phyloP scores from a whole-genome alignment of 805 yeast genomes.

The Kuraishia ogatae region DNA sequence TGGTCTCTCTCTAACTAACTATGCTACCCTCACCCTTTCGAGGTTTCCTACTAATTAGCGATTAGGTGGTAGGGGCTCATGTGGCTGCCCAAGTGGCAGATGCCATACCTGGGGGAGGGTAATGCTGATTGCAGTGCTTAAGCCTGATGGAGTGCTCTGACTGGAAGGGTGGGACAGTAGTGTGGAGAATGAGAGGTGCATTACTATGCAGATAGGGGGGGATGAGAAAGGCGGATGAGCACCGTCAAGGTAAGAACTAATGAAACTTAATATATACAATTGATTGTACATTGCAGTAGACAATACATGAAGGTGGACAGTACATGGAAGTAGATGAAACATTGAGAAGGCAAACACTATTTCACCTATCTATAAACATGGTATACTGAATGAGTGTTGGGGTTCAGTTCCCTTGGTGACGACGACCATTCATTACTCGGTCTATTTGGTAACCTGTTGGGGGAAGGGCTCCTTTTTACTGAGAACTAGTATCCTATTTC shows the following conservation, averaged over 20 bases:
- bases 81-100: not conserved
- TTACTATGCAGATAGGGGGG: not conserved
- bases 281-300: too few species aligned
- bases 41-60: not conserved
- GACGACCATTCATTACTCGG: not conserved
- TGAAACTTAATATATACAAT: too few species aligned
- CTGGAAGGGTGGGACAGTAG: not conserved
- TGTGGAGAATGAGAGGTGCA: not conserved
- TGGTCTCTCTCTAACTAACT: not conserved
- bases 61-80: not conserved
- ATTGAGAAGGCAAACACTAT: too few species aligned
- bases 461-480: slow-evolving; percentile 76
- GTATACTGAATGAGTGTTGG: too few species aligned
- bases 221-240: too few species aligned
- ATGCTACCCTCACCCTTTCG: not conserved
- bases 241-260: too few species aligned
- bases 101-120: not conserved
- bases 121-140: not conserved
- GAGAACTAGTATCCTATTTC: slow-evolving; percentile 62
- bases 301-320: too few species aligned
- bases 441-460: slow-evolving; percentile 10
- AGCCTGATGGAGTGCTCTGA: not conserved
- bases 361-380: too few species aligned
- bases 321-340: too few species aligned
- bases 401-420: too few species aligned